Evolutionary conservation across 805 yeast species (phyloP).

Genomic region (Wickerhamomyces strasburgensis): DNA sequence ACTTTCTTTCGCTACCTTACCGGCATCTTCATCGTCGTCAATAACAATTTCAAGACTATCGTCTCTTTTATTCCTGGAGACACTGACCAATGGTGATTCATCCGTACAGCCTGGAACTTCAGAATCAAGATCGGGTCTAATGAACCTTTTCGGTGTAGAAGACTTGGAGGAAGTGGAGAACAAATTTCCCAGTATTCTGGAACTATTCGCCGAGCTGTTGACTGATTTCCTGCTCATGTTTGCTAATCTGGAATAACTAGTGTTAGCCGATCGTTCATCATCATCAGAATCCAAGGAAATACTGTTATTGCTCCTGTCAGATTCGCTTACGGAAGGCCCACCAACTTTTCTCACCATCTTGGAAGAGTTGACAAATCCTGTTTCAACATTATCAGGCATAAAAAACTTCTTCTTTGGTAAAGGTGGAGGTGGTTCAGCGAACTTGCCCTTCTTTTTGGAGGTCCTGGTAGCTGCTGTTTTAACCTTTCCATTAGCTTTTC

Average conservation of each 20-base stretch:
- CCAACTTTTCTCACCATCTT: slow-evolving; percentile 35
- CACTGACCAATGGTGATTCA: background rate
- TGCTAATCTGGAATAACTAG: background rate
- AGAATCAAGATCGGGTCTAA: background rate
- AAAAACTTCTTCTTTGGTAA: slow-evolving; percentile 45
- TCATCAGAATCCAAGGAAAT: slow-evolving; percentile 16
- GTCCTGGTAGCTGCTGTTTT: slow-evolving; percentile 10
- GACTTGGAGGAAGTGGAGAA: slow-evolving; percentile 5
- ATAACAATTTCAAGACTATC: too few species aligned
- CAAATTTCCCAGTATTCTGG: slow-evolving; percentile 6
- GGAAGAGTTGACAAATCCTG: slow-evolving; percentile 57
- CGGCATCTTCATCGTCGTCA: slow-evolving; percentile 3
- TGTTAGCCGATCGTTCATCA: slow-evolving; percentile 7
- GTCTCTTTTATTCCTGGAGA: background rate
- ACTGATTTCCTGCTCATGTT: background rate
- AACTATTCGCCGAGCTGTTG: slow-evolving; percentile 1
- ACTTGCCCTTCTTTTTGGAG: slow-evolving; percentile 12
- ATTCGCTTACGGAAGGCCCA: background rate
- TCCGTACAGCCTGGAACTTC: background rate
- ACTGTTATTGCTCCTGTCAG: slow-evolving; percentile 5
- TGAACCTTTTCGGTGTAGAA: slow-evolving; percentile 1
- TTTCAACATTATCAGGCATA: slow-evolving; percentile 69
- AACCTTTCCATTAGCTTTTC: slow-evolving; percentile 14
- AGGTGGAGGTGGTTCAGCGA: slow-evolving; percentile 12
- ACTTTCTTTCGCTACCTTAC: background rate